Conservation (phyloP, 306 rosid genomes). For the Malus sylvestris region DNA sequence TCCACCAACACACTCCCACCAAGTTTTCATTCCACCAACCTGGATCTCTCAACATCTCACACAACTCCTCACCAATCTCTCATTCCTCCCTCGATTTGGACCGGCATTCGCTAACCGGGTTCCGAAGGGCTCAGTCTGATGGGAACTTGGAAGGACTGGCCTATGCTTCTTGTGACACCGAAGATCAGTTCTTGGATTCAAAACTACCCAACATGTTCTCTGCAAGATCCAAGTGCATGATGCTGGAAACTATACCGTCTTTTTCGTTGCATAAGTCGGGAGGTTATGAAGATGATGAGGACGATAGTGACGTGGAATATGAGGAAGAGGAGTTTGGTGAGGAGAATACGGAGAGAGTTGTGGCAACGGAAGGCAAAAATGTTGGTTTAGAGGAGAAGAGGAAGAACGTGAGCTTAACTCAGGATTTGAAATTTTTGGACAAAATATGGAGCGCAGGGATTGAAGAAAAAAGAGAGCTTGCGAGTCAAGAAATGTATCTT, state of each 20-base stretch:
- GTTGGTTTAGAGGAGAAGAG: slow-evolving; percentile 11
- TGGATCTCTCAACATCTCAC: slow-evolving; percentile 32
- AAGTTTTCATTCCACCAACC: slow-evolving; percentile 35
- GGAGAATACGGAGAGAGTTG: slow-evolving; percentile 1
- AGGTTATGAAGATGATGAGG: slow-evolving; percentile 31
- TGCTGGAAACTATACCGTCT: slow-evolving; percentile 59
- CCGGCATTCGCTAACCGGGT: slow-evolving; percentile 29
- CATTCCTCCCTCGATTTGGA: slow-evolving; percentile 43
- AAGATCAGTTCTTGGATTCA: slow-evolving; percentile 23
- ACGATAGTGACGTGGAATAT: slow-evolving; percentile 27
- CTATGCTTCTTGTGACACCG: slow-evolving; percentile 27
- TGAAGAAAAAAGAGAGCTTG: slow-evolving; percentile 17
- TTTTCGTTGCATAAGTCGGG: slow-evolving; percentile 16
- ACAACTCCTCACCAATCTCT: slow-evolving; percentile 68
- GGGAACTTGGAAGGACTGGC: slow-evolving; percentile 62
- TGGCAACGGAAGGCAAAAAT: slow-evolving; percentile 3
- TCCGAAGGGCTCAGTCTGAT: slow-evolving; percentile 76
- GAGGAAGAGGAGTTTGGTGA: slow-evolving; percentile 26
- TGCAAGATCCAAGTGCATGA: slow-evolving; percentile 18
- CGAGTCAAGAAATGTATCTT: slow-evolving; percentile 36
- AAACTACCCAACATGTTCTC: slow-evolving; percentile 17
- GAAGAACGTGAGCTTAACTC: slow-evolving; percentile 18
- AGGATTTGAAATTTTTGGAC: slow-evolving; percentile 28
- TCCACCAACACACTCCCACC: slow-evolving; percentile 24
- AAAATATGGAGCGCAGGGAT: slow-evolving; percentile 27